Conservation (phyloP, 148 eudicot genomes). For the Limonium bicolor region DNA sequence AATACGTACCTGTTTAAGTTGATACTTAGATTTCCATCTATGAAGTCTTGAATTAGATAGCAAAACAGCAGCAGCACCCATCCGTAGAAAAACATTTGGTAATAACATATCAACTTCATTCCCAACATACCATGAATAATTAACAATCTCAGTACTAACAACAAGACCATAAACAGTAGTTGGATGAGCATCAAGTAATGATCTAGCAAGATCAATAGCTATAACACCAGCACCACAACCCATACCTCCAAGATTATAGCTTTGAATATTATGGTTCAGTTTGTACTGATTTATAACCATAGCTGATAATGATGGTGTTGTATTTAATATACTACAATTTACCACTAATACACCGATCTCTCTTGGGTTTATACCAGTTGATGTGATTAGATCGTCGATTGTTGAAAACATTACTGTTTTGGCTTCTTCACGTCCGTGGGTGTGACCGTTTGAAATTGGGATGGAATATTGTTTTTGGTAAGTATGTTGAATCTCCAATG, state of each 20-base stretch:
- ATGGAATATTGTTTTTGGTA: constrained; percentile 36
- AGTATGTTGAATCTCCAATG: constrained; percentile 66
- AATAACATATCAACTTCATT: constrained; percentile 48
- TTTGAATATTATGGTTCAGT: constrained; percentile 32
- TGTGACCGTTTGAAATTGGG: constrained; percentile 27
- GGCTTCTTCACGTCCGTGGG: constrained; percentile 61
- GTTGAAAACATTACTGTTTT: constrained; percentile 46
- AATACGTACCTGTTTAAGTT: constrained; percentile 44
- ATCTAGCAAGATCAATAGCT: constrained; percentile 56
- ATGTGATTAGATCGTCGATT: constrained; percentile 36
- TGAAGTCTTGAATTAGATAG: constrained; percentile 41
- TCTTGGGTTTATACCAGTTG: constrained; percentile 27
- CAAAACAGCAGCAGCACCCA: constrained; percentile 65
- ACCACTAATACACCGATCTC: constrained; percentile 50
- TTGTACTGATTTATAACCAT: constrained; percentile 81
- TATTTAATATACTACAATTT: constrained; percentile 52
- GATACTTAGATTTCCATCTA: constrained; percentile 54
- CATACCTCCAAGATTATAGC: constrained; percentile 80
- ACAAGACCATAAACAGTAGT: constrained; percentile 53
- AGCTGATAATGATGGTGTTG: constrained; percentile 71
- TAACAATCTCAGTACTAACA: constrained; percentile 50
- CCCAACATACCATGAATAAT: constrained; percentile 52
- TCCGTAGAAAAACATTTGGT: constrained; percentile 61
- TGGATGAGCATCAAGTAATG: constrained; percentile 33
- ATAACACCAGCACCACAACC: constrained; percentile 64